These are phyloP conservation scores for Filobasidium floriforme DNA, from an alignment of 768 basidiomycete species.

Conservation along the genomic window DNA sequence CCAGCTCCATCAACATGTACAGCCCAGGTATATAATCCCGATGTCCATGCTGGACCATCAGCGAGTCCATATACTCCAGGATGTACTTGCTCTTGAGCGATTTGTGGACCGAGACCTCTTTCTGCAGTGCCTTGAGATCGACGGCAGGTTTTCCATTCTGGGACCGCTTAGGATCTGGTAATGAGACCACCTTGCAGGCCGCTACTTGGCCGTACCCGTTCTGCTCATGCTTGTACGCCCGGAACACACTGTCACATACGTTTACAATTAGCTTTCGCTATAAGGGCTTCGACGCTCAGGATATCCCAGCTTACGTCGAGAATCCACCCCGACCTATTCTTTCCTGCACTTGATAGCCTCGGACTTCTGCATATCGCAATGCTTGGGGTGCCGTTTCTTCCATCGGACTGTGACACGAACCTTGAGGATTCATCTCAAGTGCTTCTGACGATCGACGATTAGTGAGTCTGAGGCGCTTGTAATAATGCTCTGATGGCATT, in stretches of 20 bases:
- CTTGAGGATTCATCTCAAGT: too few species aligned
- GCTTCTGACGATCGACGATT: too few species aligned
- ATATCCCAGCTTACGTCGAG: conserved; percentile 57
- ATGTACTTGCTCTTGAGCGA: conserved; percentile 61
- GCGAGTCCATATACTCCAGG: conserved; percentile 72
- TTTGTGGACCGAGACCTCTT: conserved; percentile 84
- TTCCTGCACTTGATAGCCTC: conserved; percentile 62
- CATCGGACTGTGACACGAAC: too few species aligned
- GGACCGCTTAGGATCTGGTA: conserved; percentile 28
- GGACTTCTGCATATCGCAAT: conserved; percentile 28
- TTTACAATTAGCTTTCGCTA: neutral
- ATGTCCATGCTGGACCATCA: conserved; percentile 50
- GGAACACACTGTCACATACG: conserved; percentile 59
- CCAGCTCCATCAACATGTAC: conserved; percentile 88
- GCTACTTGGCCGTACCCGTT: conserved; percentile 53
- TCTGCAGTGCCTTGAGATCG: conserved; percentile 72
- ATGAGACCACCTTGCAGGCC: conserved; percentile 77
- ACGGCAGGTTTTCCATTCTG: conserved; percentile 56
- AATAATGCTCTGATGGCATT: too few species aligned
- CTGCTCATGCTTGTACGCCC: conserved; percentile 63
- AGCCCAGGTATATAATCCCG: conserved; percentile 63
- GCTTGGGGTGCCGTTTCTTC: neutral
- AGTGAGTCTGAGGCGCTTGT: too few species aligned
- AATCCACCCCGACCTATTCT: conserved; percentile 83
- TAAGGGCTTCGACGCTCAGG: neutral